Percentiles rank a stretch among this genome's conserved stretches.
phyloP scores from a whole-genome alignment of 164 flowering plant genomes.

The Vitis rupestris region DNA sequence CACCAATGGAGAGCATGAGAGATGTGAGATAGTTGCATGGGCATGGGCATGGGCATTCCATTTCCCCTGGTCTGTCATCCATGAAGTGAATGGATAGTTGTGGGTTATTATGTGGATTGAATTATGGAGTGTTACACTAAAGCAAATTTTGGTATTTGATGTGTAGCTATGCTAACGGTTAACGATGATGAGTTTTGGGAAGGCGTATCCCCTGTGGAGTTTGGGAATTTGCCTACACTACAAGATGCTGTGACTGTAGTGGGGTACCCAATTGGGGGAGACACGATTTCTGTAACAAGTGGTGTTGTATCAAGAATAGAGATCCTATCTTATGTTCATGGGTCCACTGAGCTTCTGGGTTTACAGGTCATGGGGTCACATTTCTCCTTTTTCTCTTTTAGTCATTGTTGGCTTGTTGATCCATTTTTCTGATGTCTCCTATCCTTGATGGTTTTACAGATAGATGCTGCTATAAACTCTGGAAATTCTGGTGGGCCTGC shows the following conservation, averaged over 20 bases:
- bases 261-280: conserved; percentile 98
- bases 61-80: no score
- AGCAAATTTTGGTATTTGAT: background rate
- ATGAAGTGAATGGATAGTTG: no score
- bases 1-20: no score
- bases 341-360: conserved; percentile 94
- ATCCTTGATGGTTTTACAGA: conserved; percentile 45
- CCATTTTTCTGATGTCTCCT: conserved; percentile 8
- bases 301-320: conserved; percentile 99
- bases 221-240: conserved; percentile 87
- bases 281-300: conserved; percentile 98
- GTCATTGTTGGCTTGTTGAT: background rate
- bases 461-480: conserved; percentile 98
- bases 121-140: no score
- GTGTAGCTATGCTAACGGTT: conserved; percentile 89
- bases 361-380: conserved; percentile 60
- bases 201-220: conserved; percentile 85
- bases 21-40: no score
- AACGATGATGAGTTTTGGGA: conserved; percentile 94
- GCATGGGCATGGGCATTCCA: no score
- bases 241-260: conserved; percentile 99
- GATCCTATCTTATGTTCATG: conserved; percentile 94
- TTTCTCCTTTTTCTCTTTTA: background rate
- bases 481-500: conserved; percentile 99
- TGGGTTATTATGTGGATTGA: no score